These are phyloP conservation scores for Phoenix roebelenii DNA, from an alignment of 176 grass and related monocot species.

Conservation along the genomic window DNA sequence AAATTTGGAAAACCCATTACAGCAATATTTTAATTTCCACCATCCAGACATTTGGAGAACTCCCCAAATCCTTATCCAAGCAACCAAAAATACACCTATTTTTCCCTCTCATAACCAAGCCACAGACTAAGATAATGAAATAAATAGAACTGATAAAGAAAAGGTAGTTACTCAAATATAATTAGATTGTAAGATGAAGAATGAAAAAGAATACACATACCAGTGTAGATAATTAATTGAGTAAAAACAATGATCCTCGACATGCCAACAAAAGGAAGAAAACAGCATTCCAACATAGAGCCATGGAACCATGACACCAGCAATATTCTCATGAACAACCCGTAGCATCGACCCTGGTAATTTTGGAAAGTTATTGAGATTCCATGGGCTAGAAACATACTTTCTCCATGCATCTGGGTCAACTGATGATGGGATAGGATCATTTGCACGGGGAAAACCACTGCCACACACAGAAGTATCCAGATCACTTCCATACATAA, in stretches of 20 bases:
- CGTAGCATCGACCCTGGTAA: conserved; percentile 80
- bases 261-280: conserved; percentile 96
- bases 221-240: conserved; percentile 99
- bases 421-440: conserved; percentile 34
- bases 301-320: conserved; percentile 97
- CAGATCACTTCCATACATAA: conserved; percentile 92
- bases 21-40: no score
- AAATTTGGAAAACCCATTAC: no score
- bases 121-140: no score
- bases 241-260: conserved; percentile 96
- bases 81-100: no score
- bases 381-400: conserved; percentile 71
- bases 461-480: conserved; percentile 86
- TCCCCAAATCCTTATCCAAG: no score
- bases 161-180: no score
- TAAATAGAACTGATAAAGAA: no score
- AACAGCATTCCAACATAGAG: conserved; percentile 94
- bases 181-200: not conserved
- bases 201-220: conserved; percentile 24
- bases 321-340: conserved; percentile 67
- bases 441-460: conserved; percentile 67
- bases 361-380: conserved; percentile 92
- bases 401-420: conserved; percentile 40
- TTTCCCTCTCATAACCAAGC: no score
- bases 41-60: no score